Evolutionary conservation across 2,329 filamentous ascomycete species (phyloP).

Genomic region (Penicillium hesseltinei): DNA sequence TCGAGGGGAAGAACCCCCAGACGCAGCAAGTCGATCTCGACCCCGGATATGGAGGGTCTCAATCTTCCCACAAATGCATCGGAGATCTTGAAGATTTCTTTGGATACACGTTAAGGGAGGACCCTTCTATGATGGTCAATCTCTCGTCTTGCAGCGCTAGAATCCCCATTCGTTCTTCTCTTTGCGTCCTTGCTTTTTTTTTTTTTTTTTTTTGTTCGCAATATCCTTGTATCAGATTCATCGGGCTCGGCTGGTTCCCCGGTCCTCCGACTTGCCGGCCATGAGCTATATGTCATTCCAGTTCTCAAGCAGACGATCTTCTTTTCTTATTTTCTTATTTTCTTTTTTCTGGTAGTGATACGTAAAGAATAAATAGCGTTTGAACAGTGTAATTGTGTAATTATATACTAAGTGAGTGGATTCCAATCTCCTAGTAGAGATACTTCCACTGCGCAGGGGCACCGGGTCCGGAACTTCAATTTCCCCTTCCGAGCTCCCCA

Average conservation of each 20-base stretch:
- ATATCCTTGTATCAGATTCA: constrained; percentile 26
- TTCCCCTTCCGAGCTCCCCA: constrained; percentile 15
- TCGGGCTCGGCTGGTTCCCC: constrained; percentile 17
- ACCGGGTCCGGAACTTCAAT: constrained; percentile 21
- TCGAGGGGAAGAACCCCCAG: constrained; percentile 31
- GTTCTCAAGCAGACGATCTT: constrained; percentile 16
- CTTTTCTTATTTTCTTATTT: not conserved
- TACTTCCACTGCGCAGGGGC: not conserved
- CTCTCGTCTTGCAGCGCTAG: constrained; percentile 35
- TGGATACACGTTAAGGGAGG: constrained; percentile 12
- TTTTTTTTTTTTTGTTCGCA: constrained; percentile 19
- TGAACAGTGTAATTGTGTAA: not conserved
- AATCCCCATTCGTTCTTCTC: constrained; percentile 32
- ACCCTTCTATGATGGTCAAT: constrained; percentile 16
- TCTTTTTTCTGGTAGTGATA: not conserved
- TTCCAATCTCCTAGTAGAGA: not conserved
- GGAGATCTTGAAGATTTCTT: constrained; percentile 31
- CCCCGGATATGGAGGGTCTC: constrained; percentile 20
- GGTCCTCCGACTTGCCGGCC: constrained; percentile 11
- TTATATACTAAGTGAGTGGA: no score
- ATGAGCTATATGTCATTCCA: constrained; percentile 21
- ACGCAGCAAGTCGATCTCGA: constrained; percentile 28
- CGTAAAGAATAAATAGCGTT: not conserved
- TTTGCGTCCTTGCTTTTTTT: constrained; percentile 19
- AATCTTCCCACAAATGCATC: constrained; percentile 30